Conservation (phyloP, 2,329 filamentous ascomycete genomes). For the Penicillium sp. region DNA sequence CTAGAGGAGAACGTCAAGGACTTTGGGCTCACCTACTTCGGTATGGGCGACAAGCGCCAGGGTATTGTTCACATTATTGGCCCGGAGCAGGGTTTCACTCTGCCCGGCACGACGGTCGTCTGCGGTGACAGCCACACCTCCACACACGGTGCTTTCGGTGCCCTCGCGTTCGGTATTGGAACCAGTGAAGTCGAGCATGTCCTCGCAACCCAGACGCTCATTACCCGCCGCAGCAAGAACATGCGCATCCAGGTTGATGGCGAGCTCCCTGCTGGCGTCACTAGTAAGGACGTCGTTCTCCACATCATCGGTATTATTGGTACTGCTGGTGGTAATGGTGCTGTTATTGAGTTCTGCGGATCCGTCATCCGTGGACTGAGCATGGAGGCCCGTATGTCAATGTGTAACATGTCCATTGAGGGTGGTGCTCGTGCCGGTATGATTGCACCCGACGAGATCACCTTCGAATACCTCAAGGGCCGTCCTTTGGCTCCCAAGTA, state of each 20-base stretch:
- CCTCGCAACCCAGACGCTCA: constrained; percentile 89
- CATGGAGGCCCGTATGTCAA: constrained; percentile 98
- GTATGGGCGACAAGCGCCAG: constrained; percentile 91
- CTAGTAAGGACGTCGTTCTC: constrained; percentile 92
- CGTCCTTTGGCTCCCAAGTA: constrained; percentile 81
- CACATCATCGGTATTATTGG: constrained; percentile 91
- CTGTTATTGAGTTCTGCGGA: constrained; percentile 96
- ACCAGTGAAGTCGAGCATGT: constrained; percentile 99
- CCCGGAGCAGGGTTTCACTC: constrained; percentile 96
- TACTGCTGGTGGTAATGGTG: constrained; percentile 89
- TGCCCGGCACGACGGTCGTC: constrained; percentile 93
- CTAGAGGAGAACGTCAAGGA: constrained; percentile 97
- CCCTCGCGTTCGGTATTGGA: constrained; percentile 93
- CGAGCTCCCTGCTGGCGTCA: constrained; percentile 82
- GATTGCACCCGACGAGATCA: constrained; percentile 91
- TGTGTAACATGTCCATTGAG: constrained; percentile 99
- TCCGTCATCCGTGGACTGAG: constrained; percentile 85
- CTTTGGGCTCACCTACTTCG: constrained; percentile 96
- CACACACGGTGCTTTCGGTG: constrained; percentile 93
- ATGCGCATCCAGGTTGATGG: constrained; percentile 97
- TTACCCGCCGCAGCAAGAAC: constrained; percentile 95
- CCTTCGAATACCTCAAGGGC: constrained; percentile 92
- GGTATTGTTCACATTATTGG: constrained; percentile 98
- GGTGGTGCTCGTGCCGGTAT: constrained; percentile 92
- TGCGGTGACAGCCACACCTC: constrained; percentile 98